Conservation (phyloP, 495 filamentous ascomycete species). For the Penicillium antarcticum region DNA sequence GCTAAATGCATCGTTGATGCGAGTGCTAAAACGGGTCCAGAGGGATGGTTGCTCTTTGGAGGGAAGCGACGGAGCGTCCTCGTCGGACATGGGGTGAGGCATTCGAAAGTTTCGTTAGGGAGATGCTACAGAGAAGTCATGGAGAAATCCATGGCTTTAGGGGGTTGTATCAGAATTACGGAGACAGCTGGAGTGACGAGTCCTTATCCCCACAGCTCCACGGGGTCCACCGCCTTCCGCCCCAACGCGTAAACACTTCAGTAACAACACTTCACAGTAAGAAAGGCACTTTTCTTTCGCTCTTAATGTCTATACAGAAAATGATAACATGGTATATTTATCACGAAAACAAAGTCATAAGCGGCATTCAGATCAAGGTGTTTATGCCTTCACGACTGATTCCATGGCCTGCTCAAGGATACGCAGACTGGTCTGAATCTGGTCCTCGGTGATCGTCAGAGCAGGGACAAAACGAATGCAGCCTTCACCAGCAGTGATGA, state of each 20-base stretch:
- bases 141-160: conserved; percentile 1
- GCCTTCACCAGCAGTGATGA: conserved; percentile 90
- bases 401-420: conserved; percentile 78
- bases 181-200: not conserved
- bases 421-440: conserved; percentile 70
- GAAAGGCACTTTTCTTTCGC: not conserved
- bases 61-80: conserved; percentile 50
- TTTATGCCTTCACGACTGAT: conserved; percentile 35
- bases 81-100: conserved; percentile 10
- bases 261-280: not conserved
- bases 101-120: conserved; percentile 8
- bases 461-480: conserved; percentile 85
- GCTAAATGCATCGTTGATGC: conserved; percentile 59
- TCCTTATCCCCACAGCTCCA: conserved; percentile 15
- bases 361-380: conserved; percentile 10
- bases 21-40: conserved; percentile 65
- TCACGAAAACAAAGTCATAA: conserved; percentile 11
- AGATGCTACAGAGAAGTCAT: conserved; percentile 13
- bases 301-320: conserved; percentile 4
- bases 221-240: conserved; percentile 8
- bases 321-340: conserved; percentile 20
- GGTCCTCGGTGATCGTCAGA: conserved; percentile 68
- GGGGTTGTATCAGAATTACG: not conserved
- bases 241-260: not conserved
- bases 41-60: conserved; percentile 73